Conservation (phyloP, 805 yeast genomes). For the Zygosaccharomyces gambellarensis region DNA sequence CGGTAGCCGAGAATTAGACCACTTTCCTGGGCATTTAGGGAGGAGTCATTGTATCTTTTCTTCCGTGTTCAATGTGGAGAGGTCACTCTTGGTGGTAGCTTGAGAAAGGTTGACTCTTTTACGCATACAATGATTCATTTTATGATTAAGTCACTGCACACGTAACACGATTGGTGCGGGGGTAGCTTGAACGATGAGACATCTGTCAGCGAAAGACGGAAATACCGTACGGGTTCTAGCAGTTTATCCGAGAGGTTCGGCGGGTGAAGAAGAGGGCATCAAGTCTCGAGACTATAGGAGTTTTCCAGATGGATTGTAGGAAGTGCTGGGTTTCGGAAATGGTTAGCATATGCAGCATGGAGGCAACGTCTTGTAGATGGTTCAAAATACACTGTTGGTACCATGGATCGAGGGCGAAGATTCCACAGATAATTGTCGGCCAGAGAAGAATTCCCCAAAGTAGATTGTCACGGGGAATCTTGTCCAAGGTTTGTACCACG, state of each 20-base stretch:
- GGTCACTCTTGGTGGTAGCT: too few relatives aligned
- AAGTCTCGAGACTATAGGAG: constrained; percentile 6
- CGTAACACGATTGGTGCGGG: too few relatives aligned
- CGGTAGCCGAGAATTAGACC: too few relatives aligned
- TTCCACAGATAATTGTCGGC: constrained; percentile 14
- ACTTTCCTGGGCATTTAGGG: too few relatives aligned
- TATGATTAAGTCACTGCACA: too few relatives aligned
- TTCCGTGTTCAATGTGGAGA: too few relatives aligned
- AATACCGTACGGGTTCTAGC: constrained; percentile 1
- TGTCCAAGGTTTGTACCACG: constrained; percentile 8
- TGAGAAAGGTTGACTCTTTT: too few relatives aligned
- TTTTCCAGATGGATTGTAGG: constrained; percentile 11
- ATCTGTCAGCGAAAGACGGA: constrained; percentile 1
- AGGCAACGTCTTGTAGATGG: constrained; percentile 11
- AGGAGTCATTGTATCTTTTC: too few relatives aligned
- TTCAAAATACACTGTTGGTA: constrained; percentile 8
- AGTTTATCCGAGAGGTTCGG: constrained; percentile 7
- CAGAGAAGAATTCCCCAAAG: constrained; percentile 18
- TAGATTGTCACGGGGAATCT: constrained; percentile 11
- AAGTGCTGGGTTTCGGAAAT: constrained; percentile 9
- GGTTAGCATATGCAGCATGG: constrained; percentile 11
- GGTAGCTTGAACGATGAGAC: neutral
- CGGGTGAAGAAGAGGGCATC: constrained; percentile 9
- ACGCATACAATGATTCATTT: too few relatives aligned
- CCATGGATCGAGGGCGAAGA: constrained; percentile 9